Evolutionary conservation across 2,329 filamentous ascomycete genomes (phyloP), one percentile per base, ranked within the genome.

Genomic region (Fusarium anthophilum): DNA sequence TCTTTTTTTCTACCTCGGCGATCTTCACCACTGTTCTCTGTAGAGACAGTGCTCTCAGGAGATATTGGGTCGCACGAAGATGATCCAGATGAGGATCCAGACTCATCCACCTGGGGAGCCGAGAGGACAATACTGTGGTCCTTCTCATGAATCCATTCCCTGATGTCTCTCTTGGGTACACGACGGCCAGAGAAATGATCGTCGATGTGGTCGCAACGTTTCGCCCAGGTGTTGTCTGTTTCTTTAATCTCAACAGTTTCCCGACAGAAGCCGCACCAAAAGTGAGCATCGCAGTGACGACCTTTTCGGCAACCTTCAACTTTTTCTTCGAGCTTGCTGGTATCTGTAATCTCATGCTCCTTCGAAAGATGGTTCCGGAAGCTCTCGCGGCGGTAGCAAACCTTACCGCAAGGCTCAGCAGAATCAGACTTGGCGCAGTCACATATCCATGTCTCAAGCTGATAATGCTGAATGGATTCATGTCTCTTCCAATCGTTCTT

Each of bases 401-500:
- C 82, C 69, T 87, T 88, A 14, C 84, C 87, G 76, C 93, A 96
- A 6, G 73, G 71, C 5, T 81, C 74, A 17, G 32, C 26, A 10
- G 68, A 63, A 37, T 48, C 30, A 32, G 72, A 12, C 48, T 69
- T 73, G 35, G 22, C 53, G 53, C 87, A 81, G 37, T 88, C 85
- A 79, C 95, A 98, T 37, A 89, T 89, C 91, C 93, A 98, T 54
- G 87, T 87, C 77, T 95, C 92, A 11, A 89, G 81, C 66, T 92
- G 89, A 69, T 89, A 90, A 80, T 98, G 95, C 78, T 96, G 93
- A 22, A 89, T 91, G 73, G 91, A 92, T 79, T 98, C 96, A 78
- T 98, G 95, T 3, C 95, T 90, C 80, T 97, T 97, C 95, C 91
- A 98, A 81, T 98, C 95, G 67, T 94, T 95, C 80, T 98, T 97